Percentiles rank a stretch among this genome's conserved stretches.
These are phyloP conservation scores for Cerrena zonata DNA, from an alignment of 1,284 basidiomycete species.

Conservation along the genomic window DNA sequence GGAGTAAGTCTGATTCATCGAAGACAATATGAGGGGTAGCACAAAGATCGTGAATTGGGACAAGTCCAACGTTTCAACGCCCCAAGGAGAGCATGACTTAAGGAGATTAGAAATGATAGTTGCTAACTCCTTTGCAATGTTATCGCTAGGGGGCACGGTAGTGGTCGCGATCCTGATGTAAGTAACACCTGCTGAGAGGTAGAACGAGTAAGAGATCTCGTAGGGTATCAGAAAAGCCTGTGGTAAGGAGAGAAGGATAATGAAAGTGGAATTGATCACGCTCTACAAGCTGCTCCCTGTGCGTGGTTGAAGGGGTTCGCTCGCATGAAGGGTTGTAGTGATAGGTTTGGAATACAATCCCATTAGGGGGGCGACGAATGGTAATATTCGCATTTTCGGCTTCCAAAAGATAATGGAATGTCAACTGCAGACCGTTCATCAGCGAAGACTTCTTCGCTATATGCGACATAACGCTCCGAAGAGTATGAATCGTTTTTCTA, in stretches of 20 bases:
- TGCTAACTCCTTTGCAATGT: background rate
- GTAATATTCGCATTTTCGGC: too few species aligned
- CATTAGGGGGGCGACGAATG: too few species aligned
- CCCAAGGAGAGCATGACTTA: background rate
- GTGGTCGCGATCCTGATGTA: background rate
- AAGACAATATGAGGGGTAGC: background rate
- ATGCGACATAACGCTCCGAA: too few species aligned
- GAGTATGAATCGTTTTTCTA: too few species aligned
- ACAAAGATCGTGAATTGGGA: background rate
- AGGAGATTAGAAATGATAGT: background rate
- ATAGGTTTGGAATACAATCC: too few species aligned
- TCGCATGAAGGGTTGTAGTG: too few species aligned
- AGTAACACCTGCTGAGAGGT: background rate
- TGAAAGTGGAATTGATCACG: background rate
- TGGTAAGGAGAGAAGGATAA: background rate
- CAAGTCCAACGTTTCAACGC: background rate
- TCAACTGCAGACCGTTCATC: too few species aligned
- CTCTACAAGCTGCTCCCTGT: too few species aligned
- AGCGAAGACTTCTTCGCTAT: too few species aligned
- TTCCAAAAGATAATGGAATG: too few species aligned
- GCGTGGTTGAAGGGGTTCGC: too few species aligned
- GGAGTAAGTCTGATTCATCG: too few species aligned
- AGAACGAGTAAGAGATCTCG: background rate
- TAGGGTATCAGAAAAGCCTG: background rate
- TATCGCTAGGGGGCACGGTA: background rate